Evolutionary conservation across 495 filamentous ascomycete genomes (phyloP).

Genomic region (Halenospora varia): DNA sequence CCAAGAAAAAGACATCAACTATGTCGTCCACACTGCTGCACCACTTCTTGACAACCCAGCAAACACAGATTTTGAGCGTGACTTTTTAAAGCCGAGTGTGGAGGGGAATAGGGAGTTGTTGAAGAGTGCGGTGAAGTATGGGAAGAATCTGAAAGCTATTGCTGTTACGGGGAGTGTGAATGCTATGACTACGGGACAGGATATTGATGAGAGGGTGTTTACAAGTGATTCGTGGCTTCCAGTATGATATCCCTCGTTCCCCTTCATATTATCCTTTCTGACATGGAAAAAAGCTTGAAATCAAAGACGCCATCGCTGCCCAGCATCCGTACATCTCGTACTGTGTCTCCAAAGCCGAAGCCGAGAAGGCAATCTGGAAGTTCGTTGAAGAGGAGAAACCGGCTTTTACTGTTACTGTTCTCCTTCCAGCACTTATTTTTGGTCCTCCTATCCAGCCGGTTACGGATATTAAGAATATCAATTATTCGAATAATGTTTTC

Average conservation of each 20-base stretch:
- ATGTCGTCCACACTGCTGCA: constrained; percentile 28
- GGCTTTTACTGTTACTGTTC: constrained; percentile 32
- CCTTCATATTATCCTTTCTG: background rate
- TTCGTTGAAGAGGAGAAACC: constrained; percentile 33
- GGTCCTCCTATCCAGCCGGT: constrained; percentile 29
- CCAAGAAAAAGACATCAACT: constrained; percentile 20
- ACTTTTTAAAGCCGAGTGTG: constrained; percentile 19
- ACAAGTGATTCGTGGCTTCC: constrained; percentile 28
- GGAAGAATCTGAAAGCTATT: constrained; percentile 30
- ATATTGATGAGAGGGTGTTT: constrained; percentile 23
- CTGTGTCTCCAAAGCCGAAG: constrained; percentile 33
- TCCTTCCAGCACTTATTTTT: constrained; percentile 28
- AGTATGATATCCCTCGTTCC: constrained; percentile 1
- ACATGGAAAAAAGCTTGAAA: constrained; percentile 16
- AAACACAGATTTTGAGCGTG: constrained; percentile 11
- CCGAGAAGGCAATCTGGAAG: constrained; percentile 35
- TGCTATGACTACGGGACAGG: constrained; percentile 29
- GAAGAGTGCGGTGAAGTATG: constrained; percentile 24
- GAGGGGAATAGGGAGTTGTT: constrained; percentile 24
- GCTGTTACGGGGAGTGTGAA: constrained; percentile 34
- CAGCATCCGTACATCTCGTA: constrained; percentile 31
- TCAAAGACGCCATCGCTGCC: constrained; percentile 23
- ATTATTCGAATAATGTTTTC: constrained; percentile 28
- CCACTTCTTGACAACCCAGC: constrained; percentile 22
- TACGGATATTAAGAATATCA: constrained; percentile 24